phyloP scores from a whole-genome alignment of 2,329 filamentous ascomycete genomes.

The Ophiosphaerella herpotricha region DNA sequence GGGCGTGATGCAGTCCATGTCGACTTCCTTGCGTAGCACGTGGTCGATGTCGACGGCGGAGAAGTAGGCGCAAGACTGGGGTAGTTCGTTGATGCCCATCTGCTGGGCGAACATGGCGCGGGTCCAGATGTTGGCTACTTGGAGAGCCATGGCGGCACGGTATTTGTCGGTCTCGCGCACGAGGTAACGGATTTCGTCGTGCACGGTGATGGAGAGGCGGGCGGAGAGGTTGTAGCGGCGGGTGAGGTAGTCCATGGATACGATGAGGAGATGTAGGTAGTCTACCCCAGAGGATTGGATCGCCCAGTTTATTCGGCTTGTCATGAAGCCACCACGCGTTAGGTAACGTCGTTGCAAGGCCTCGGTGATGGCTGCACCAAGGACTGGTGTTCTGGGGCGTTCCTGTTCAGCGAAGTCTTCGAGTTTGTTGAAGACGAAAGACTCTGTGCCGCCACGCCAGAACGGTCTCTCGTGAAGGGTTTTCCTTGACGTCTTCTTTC shows the following conservation, averaged over 20 bases:
- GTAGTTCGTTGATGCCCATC: conserved; percentile 92
- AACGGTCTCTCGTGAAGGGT: conserved; percentile 74
- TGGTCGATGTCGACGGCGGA: conserved; percentile 94
- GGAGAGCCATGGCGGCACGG: conserved; percentile 85
- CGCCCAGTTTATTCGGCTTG: conserved; percentile 97
- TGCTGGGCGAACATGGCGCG: conserved; percentile 97
- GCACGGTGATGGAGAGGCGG: conserved; percentile 88
- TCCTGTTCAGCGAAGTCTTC: conserved; percentile 98
- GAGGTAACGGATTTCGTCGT: conserved; percentile 96
- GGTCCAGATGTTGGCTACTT: conserved; percentile 95
- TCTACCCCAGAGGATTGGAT: conserved; percentile 98
- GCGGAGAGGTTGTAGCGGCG: conserved; percentile 83
- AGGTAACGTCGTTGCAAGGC: conserved; percentile 88
- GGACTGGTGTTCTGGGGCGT: conserved; percentile 82
- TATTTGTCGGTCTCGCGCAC: conserved; percentile 87
- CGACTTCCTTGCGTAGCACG: conserved; percentile 95
- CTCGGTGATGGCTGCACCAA: conserved; percentile 95
- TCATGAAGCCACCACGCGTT: conserved; percentile 88
- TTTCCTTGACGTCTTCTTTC: conserved; percentile 79
- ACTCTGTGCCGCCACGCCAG: conserved; percentile 96
- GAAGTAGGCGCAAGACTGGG: conserved; percentile 93
- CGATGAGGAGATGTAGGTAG: conserved; percentile 91
- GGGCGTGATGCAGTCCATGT: conserved; percentile 96
- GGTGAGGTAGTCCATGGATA: conserved; percentile 91
- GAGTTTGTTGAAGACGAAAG: conserved; percentile 96